Evolutionary conservation across 805 yeast genomes (phyloP).

Genomic region (Pichia californica): DNA sequence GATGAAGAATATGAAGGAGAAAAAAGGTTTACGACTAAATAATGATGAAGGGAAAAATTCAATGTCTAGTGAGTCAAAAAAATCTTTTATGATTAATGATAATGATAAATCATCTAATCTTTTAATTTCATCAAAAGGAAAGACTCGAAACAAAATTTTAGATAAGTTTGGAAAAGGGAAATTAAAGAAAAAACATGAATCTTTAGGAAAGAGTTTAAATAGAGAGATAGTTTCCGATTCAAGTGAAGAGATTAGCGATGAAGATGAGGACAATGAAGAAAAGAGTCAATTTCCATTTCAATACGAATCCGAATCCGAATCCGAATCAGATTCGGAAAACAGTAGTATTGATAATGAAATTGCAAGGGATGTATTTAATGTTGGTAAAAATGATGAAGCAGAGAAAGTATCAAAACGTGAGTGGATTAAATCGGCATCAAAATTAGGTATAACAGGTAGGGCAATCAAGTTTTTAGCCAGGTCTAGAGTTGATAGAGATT

Average conservation of each 20-base stretch:
- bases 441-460: constrained; percentile 61
- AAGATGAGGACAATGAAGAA: too few relatives aligned
- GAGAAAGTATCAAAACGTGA: constrained; percentile 20
- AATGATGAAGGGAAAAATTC: neutral
- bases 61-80: neutral
- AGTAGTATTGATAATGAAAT: neutral
- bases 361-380: neutral
- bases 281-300: too few relatives aligned
- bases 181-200: too few relatives aligned
- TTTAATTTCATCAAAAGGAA: too few relatives aligned
- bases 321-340: neutral
- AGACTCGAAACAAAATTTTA: too few relatives aligned
- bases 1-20: constrained; percentile 18
- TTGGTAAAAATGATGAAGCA: neutral
- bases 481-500: constrained; percentile 74
- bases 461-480: constrained; percentile 72
- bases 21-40: constrained; percentile 1
- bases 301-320: too few relatives aligned
- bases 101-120: too few relatives aligned
- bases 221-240: too few relatives aligned
- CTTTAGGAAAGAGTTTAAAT: too few relatives aligned
- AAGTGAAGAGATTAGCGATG: too few relatives aligned
- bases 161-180: too few relatives aligned
- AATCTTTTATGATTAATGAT: too few relatives aligned
- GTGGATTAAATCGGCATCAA: constrained; percentile 38